These are phyloP conservation scores for Selaginella tamariscina DNA, from an alignment of 75 land plant genomes.

Conservation along the genomic window DNA sequence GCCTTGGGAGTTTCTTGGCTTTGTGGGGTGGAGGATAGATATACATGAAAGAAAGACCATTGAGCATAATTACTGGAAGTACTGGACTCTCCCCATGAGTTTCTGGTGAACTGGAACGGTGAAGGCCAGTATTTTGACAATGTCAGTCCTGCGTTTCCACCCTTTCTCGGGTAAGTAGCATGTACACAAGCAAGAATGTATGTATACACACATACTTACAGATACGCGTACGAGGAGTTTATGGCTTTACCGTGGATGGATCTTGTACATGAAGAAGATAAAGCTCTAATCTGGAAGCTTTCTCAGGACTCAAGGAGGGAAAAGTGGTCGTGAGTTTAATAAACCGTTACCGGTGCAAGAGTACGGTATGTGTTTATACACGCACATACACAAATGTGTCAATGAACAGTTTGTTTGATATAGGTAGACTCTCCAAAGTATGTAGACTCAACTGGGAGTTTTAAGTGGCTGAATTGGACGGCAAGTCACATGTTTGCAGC, in stretches of 20 bases:
- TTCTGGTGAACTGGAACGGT: neutral
- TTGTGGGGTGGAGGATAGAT: constrained; percentile 10
- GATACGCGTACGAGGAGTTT: neutral
- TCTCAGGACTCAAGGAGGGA: neutral
- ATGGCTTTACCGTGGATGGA: neutral
- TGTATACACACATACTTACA: neutral
- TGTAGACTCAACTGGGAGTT: neutral
- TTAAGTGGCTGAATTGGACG: constrained; percentile 10
- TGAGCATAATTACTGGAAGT: constrained; percentile 12
- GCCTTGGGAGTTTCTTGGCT: neutral
- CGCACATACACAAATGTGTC: neutral
- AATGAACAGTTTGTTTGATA: neutral
- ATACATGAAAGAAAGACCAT: constrained; percentile 3
- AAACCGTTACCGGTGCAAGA: neutral
- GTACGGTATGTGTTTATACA: neutral
- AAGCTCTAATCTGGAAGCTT: neutral
- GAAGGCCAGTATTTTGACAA: constrained; percentile 3
- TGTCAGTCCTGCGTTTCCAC: neutral
- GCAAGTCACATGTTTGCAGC: constrained; percentile 12
- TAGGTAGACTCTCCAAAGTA: neutral
- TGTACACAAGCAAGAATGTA: neutral
- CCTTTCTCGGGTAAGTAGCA: constrained; percentile 3
- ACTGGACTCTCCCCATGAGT: constrained; percentile 8
- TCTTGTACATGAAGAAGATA: neutral
- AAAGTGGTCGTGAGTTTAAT: constrained; percentile 7